A percentile compares a stretch with the other conserved stretches of the same genome.
Evolutionary conservation across 495 filamentous ascomycete species (phyloP).

Genomic region (Lepraria neglecta): DNA sequence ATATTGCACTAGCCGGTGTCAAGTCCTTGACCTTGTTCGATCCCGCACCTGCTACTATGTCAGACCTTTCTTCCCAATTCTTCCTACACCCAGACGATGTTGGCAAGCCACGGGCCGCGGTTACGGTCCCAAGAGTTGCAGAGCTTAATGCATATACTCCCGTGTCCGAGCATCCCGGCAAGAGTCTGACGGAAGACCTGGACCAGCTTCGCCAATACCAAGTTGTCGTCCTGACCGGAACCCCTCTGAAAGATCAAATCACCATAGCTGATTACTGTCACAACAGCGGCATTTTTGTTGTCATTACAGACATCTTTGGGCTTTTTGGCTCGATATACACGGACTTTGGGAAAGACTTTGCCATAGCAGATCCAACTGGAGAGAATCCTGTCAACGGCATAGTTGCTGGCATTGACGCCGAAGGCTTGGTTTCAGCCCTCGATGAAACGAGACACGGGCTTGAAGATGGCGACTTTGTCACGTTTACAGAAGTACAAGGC

Average conservation of each 20-base stretch:
- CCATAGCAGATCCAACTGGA: conserved; percentile 80
- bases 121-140: conserved; percentile 80
- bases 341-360: conserved; percentile 92
- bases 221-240: conserved; percentile 83
- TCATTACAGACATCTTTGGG: conserved; percentile 82
- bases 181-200: conserved; percentile 61
- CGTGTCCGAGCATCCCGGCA: conserved; percentile 63
- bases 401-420: conserved; percentile 78
- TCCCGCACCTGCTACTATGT: conserved; percentile 68
- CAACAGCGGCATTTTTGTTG: conserved; percentile 80
- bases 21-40: conserved; percentile 83
- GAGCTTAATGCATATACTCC: conserved; percentile 97
- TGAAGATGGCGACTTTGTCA: conserved; percentile 94
- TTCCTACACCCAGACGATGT: conserved; percentile 86
- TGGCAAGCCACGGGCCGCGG: conserved; percentile 81
- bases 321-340: conserved; percentile 96
- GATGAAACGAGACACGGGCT: conserved; percentile 95
- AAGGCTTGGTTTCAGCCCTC: conserved; percentile 85
- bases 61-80: conserved; percentile 93
- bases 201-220: conserved; percentile 79
- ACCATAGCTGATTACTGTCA: conserved; percentile 87
- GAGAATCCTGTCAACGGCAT: conserved; percentile 86
- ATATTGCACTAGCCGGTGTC: conserved; percentile 93
- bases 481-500: conserved; percentile 85
- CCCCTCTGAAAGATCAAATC: conserved; percentile 70